Base-by-base conservation (phyloP, 257 asterid genomes). In the Salvia rosmarinus region DNA sequence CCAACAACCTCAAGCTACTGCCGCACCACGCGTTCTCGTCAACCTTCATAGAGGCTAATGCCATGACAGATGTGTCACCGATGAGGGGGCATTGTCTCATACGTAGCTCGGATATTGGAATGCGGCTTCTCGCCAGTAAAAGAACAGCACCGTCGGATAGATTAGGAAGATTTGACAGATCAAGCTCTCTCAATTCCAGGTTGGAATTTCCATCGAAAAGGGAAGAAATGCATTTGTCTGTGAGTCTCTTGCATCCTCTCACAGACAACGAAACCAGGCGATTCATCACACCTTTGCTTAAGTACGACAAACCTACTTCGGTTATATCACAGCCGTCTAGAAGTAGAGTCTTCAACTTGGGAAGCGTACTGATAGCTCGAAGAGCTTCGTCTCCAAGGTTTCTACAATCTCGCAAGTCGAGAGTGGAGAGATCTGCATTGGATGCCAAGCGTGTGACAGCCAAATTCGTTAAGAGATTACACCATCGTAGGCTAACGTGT, bases 81-180 rank as follows among this genome's bases (percentile, higher is more conserved):
- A 95, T 85, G 20, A 86, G 83, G 19, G 96, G 99, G 59, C 99
- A 95, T 51, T 91, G 99, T 39, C 99, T 84, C 80, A 95, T n/a
- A 11, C 98, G 88, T 2, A 95, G 95, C 87, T 88, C 95, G 7
- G 80, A 65, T 67, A 95, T 44, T 1, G 96, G 96, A 54, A 88
- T 67, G 1, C 78, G 93, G 35, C 84, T 85, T 74, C 81, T 86
- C 12, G 93, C 96, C 40, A 95, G 87, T 43, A 51, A 39, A 70
- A 95, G 88, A 56, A 95, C 76, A 19, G 88, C 93, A 5, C 82
- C 87, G 67, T 91, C 98, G 23, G 98, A 82, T 20, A 95, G 80
- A 73, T 89, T 78, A 1, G 96, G 96, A 20, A 91, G 85, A 72
- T 91, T 91, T 7, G 99, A 94, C 14, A 94, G 84, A 82, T 91